Conservation (phyloP, 805 yeast species). For the Candida jianshihensis region DNA sequence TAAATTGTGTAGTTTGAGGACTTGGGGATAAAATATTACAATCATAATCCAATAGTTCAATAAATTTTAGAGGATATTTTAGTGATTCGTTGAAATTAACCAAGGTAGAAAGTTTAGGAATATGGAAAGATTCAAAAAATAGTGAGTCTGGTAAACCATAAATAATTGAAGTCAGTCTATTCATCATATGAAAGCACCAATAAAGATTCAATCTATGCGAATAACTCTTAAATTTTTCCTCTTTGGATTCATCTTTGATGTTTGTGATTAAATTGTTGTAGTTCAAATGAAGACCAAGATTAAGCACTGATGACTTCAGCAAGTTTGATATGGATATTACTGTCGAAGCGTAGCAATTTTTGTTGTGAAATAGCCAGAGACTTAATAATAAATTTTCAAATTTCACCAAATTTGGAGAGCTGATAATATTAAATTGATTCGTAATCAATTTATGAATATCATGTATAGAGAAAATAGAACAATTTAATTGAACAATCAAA, state of each 20-base stretch:
- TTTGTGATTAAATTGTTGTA: constrained; percentile 12
- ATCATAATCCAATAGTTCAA: constrained; percentile 22
- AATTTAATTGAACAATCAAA: constrained; percentile 27
- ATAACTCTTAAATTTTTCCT: constrained; percentile 19
- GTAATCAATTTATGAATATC: constrained; percentile 21
- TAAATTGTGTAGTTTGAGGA: constrained; percentile 2
- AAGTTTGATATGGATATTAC: constrained; percentile 17
- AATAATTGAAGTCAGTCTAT: constrained; percentile 12
- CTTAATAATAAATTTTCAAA: constrained; percentile 19
- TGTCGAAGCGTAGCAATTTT: constrained; percentile 20
- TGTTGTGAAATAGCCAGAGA: constrained; percentile 21
- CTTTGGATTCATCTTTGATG: constrained; percentile 7
- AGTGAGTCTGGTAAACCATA: constrained; percentile 21
- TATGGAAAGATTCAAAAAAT: constrained; percentile 19
- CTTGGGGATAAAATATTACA: constrained; percentile 2
- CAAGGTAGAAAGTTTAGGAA: constrained; percentile 29
- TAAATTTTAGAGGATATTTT: constrained; percentile 25
- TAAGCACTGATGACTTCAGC: constrained; percentile 16
- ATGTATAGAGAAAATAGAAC: constrained; percentile 23
- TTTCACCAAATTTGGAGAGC: constrained; percentile 10
- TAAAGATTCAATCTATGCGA: constrained; percentile 31
- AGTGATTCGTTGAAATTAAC: constrained; percentile 28
- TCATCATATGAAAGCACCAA: constrained; percentile 36
- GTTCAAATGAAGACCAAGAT: constrained; percentile 22
- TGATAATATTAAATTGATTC: constrained; percentile 11